Percentiles rank a stretch among this genome's conserved stretches.
phyloP scores from a whole-genome alignment of 345 rosid genomes.

The Eucalyptus curtisii region DNA sequence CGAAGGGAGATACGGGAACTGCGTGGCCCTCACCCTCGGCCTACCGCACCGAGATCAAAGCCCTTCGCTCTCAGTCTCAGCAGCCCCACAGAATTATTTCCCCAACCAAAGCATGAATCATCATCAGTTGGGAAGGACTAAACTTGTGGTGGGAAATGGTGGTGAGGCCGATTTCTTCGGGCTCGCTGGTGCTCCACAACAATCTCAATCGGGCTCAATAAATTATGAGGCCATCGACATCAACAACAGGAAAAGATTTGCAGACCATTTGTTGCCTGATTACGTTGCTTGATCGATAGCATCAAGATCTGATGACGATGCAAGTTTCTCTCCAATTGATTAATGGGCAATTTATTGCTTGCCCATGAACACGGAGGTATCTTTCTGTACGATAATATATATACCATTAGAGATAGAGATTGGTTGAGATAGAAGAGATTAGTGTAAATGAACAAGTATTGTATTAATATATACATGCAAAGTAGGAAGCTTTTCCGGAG shows the following conservation, averaged over 20 bases:
- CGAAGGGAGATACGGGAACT: slow-evolving; percentile 31
- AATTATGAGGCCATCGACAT: slow-evolving; percentile 26
- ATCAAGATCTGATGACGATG: background rate
- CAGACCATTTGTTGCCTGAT: slow-evolving; percentile 42
- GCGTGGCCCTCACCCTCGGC: slow-evolving; percentile 61
- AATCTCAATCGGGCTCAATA: slow-evolving; percentile 11
- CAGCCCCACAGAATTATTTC: slow-evolving; percentile 10
- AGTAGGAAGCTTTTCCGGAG: background rate
- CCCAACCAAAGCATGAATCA: slow-evolving; percentile 16
- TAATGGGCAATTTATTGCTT: background rate
- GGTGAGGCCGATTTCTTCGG: background rate
- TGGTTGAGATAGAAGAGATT: background rate
- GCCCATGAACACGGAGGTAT: background rate
- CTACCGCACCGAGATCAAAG: slow-evolving; percentile 34
- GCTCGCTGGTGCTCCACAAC: background rate
- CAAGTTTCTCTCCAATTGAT: background rate
- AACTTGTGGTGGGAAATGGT: slow-evolving; percentile 16
- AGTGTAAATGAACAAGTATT: background rate
- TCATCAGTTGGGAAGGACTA: slow-evolving; percentile 21
- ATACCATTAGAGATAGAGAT: background rate
- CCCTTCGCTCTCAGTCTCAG: slow-evolving; percentile 8
- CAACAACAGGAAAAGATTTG: slow-evolving; percentile 42
- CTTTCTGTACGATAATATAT: background rate
- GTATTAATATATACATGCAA: background rate
- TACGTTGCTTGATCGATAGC: slow-evolving; percentile 24